Evolutionary conservation across 768 basidiomycete genomes (phyloP), one percentile per base, ranked within the genome.

Genomic region (Chalciporus pseudorubinellus): DNA sequence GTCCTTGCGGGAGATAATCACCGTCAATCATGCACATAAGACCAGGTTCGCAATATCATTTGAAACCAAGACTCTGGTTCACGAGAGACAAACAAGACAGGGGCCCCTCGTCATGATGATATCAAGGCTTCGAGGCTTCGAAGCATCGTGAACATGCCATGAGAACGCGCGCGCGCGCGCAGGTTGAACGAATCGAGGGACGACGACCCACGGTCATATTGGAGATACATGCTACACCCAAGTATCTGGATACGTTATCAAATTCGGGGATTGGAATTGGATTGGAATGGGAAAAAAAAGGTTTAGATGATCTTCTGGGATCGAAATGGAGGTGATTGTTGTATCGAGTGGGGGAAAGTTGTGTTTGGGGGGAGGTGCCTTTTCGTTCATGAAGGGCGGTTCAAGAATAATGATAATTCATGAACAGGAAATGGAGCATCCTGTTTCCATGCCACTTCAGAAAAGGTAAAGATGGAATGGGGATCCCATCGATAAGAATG

Each of bases 1-100:
- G 38, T 22, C 51, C 61, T 46, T 54, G 58, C 61, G 22, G 50
- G 22, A 53, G 49, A 60, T 62, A 62, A 62, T 62, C 58, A 63
- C 61, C 61, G 61, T 60, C 41, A 54, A 57, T 48, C 58, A 59
- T 51, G 31, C 52, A 40, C 48, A 44, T 46, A 39, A 24, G 38
- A 36, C 20, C 42, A 51, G 11, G 19, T 36, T 47, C 39, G 21
- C 28, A 14, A 46, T 46, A 60, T 61, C 48, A 28, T 29, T 20
- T 34, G 24, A 50, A 26, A 29, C 26, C 43, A 12, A 31, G 20
- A 28, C 11, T 51, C 49, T 54, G 49, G 48, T 46, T 51, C 42
- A 29, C 19, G 29, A 20, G 22, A 20, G 11, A 28, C 28, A 55
- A 59, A 39, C 33, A 46, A 34, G 34, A 14, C 38, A n/a, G n/a